Percentiles rank a stretch among this genome's conserved stretches.
Evolutionary conservation across 805 yeast genomes (phyloP).

Genomic region (Priceomyces medius): DNA sequence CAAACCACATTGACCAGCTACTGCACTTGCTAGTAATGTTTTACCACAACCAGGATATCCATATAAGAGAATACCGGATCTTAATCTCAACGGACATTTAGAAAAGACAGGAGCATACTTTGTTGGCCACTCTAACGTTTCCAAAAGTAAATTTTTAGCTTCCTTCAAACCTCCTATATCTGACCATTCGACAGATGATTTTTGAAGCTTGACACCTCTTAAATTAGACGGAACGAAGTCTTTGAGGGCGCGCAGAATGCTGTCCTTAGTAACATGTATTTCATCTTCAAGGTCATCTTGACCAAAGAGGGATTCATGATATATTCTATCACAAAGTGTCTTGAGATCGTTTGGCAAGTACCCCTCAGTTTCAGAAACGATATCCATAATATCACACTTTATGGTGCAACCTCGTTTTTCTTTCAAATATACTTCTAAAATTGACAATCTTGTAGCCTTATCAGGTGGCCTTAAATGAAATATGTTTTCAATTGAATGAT

Average conservation of each 20-base stretch:
- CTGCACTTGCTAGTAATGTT: slow-evolving; percentile 87
- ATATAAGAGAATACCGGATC: slow-evolving; percentile 87
- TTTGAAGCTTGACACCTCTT: slow-evolving; percentile 83
- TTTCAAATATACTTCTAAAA: slow-evolving; percentile 42
- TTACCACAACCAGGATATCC: slow-evolving; percentile 99
- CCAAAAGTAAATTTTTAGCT: slow-evolving; percentile 73
- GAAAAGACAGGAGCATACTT: slow-evolving; percentile 94
- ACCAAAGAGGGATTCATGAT: slow-evolving; percentile 46
- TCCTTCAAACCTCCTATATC: slow-evolving; percentile 86
- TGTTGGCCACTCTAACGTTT: slow-evolving; percentile 96
- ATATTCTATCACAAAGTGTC: slow-evolving; percentile 66
- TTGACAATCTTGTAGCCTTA: slow-evolving; percentile 53
- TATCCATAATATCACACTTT: slow-evolving; percentile 42
- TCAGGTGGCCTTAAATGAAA: slow-evolving; percentile 66
- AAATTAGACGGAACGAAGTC: slow-evolving; percentile 78
- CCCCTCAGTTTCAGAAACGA: slow-evolving; percentile 77
- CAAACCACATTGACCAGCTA: slow-evolving; percentile 89
- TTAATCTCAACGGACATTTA: slow-evolving; percentile 77
- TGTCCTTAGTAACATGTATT: slow-evolving; percentile 20
- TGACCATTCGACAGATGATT: slow-evolving; percentile 71
- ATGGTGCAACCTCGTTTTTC: slow-evolving; percentile 32
- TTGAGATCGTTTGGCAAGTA: slow-evolving; percentile 81
- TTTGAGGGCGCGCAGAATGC: slow-evolving; percentile 57
- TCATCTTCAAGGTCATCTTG: slow-evolving; percentile 12
- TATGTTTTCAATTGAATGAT: slow-evolving; percentile 68